Conservation (phyloP, 108 stramenopile genomes). For the Stephanodiscus minutulus region DNA sequence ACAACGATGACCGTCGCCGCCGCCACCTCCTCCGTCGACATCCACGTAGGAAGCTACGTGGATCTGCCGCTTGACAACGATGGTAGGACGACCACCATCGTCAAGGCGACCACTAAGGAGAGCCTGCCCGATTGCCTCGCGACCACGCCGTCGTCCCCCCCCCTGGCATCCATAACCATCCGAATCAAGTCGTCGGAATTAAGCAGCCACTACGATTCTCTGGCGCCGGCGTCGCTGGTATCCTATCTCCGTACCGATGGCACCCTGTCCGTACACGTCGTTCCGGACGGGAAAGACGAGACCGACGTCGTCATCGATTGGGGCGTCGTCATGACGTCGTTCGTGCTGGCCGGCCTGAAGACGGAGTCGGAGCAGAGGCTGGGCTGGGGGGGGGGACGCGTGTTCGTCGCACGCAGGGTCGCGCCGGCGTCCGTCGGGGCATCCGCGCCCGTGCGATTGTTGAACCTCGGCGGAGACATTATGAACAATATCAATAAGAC, state of each 20-base stretch:
- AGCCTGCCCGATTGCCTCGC: no score
- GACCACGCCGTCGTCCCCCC: neutral
- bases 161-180: slow-evolving; percentile 35
- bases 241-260: slow-evolving; percentile 22
- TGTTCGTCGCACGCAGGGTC: slow-evolving; percentile 60
- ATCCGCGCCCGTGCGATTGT: slow-evolving; percentile 32
- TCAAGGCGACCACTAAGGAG: no score
- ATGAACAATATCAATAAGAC: neutral
- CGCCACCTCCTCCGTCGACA: no score
- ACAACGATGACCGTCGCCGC: no score
- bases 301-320: slow-evolving; percentile 13
- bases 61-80: no score
- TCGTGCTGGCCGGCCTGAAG: slow-evolving; percentile 69
- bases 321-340: slow-evolving; percentile 52
- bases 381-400: slow-evolving; percentile 44
- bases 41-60: no score
- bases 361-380: slow-evolving; percentile 61
- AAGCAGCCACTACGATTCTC: slow-evolving; percentile 41
- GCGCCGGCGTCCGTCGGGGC: slow-evolving; percentile 13
- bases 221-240: slow-evolving; percentile 43
- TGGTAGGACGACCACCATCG: no score
- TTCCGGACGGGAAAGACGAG: neutral
- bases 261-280: slow-evolving; percentile 30
- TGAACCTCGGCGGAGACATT: slow-evolving; percentile 20
- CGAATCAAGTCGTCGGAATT: slow-evolving; percentile 25